Evolutionary conservation across 31 red algal species (phyloP).

Genomic region (Endocladia muricata): DNA sequence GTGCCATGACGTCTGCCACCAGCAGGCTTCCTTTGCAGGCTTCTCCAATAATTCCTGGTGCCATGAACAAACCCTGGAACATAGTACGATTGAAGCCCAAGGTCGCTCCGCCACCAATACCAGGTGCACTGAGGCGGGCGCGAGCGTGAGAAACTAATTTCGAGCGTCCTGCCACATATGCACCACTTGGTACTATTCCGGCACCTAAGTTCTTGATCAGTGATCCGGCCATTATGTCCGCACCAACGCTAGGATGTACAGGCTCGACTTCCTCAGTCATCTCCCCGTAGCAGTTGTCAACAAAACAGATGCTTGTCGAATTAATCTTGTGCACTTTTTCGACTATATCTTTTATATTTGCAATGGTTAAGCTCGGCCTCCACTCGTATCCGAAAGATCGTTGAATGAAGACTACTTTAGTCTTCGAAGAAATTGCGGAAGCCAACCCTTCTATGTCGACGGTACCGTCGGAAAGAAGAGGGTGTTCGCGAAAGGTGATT

Average conservation of each 20-base stretch:
- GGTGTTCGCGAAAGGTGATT: constrained; percentile 46
- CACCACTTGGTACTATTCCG: constrained; percentile 74
- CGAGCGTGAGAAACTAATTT: constrained; percentile 53
- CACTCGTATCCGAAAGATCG: constrained; percentile 81
- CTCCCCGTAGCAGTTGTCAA: constrained; percentile 95
- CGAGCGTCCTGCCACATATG: constrained; percentile 66
- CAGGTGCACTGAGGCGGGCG: constrained; percentile 61
- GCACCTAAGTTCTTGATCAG: constrained; percentile 90
- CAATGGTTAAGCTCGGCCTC: constrained; percentile 39
- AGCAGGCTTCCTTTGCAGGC: constrained; percentile 65
- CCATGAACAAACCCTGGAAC: constrained; percentile 85
- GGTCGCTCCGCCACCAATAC: constrained; percentile 77
- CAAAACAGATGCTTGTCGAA: constrained; percentile 48
- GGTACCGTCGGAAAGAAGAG: constrained; percentile 16
- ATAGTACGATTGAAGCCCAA: constrained; percentile 55
- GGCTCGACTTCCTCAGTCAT: constrained; percentile 74
- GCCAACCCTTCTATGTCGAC: constrained; percentile 48
- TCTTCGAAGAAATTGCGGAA: constrained; percentile 16
- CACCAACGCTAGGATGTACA: constrained; percentile 49
- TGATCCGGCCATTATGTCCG: constrained; percentile 85
- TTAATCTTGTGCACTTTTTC: constrained; percentile 32
- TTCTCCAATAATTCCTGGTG: constrained; percentile 69
- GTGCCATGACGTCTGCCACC: constrained; percentile 32
- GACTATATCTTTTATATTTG: constrained; percentile 40
- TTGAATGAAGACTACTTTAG: constrained; percentile 75